Evolutionary conservation across 371 early-diverging fungal genomes (phyloP).

Genomic region (Mortierella sp.): DNA sequence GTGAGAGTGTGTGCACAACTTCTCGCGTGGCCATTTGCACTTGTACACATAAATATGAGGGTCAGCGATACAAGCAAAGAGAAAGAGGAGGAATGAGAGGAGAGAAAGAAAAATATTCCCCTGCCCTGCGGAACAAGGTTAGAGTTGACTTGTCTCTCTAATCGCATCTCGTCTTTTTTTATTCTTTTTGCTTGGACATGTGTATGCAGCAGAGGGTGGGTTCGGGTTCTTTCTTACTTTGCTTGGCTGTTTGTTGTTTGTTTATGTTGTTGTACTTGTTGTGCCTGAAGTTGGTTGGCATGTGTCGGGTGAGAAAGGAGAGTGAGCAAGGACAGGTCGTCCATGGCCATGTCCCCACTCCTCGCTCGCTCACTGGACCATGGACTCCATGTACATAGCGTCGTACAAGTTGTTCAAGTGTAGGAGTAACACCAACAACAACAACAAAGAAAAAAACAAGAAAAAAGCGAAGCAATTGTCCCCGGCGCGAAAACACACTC

Average conservation of each 20-base stretch:
- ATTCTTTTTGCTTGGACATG: not conserved
- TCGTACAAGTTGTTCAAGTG: not conserved
- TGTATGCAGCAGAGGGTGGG: not conserved
- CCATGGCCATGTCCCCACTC: not conserved
- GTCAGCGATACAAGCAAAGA: not conserved
- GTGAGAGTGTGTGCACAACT: not conserved
- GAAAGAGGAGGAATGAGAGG: not conserved
- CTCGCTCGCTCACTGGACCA: slow-evolving; percentile 4
- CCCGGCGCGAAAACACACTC: not conserved
- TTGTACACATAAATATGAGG: not conserved
- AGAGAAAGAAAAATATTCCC: not conserved
- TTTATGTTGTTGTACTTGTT: not conserved
- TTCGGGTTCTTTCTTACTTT: not conserved
- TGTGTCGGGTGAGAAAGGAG: slow-evolving; percentile 10
- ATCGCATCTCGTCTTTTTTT: not conserved
- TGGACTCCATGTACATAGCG: not conserved
- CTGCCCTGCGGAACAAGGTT: not conserved
- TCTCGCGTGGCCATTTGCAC: not conserved
- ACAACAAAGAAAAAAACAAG: not conserved
- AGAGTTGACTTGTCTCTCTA: not conserved
- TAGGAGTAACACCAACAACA: not conserved
- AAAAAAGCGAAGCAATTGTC: not conserved
- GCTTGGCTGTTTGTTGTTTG: not conserved
- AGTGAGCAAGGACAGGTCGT: not conserved
- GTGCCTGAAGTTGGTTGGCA: not conserved